Evolutionary conservation across 805 yeast genomes (phyloP).

Genomic region (Lipomyces yamanashiensis): DNA sequence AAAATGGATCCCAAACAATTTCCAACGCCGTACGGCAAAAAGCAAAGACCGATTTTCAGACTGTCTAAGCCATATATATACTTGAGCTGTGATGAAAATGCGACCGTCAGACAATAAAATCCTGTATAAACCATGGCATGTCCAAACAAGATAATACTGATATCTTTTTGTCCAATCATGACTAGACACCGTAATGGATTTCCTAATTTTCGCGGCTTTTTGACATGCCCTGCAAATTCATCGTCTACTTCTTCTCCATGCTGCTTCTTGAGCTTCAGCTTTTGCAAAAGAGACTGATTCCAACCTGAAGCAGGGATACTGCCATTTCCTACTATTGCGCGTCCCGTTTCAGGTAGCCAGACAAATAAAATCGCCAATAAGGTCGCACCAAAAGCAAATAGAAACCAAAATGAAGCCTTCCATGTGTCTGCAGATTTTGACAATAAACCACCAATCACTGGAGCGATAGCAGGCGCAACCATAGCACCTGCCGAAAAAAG

Average conservation of each 20-base stretch:
- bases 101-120: constrained; percentile 73
- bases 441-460: constrained; percentile 69
- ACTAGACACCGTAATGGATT: constrained; percentile 42
- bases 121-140: constrained; percentile 66
- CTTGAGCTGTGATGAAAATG: constrained; percentile 61
- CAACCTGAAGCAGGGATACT: constrained; percentile 62
- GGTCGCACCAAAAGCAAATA: constrained; percentile 67
- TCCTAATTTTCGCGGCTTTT: constrained; percentile 7
- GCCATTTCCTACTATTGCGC: constrained; percentile 67
- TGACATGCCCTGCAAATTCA: not conserved
- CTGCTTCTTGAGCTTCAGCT: constrained; percentile 1
- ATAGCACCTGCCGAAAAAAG: constrained; percentile 79
- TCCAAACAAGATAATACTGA: constrained; percentile 57
- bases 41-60: constrained; percentile 69
- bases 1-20: constrained; percentile 63
- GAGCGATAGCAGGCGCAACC: constrained; percentile 71
- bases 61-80: constrained; percentile 56
- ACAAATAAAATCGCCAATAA: constrained; percentile 56
- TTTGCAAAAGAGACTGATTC: constrained; percentile 26
- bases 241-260: not conserved
- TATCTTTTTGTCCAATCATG: constrained; percentile 52
- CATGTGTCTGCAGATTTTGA: constrained; percentile 71
- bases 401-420: constrained; percentile 88
- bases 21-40: constrained; percentile 74
- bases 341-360: constrained; percentile 75